Percentiles rank a stretch among this genome's conserved stretches.
Evolutionary conservation across 176 grass and related monocot genomes (phyloP).

Genomic region (Zoysia pacifica): DNA sequence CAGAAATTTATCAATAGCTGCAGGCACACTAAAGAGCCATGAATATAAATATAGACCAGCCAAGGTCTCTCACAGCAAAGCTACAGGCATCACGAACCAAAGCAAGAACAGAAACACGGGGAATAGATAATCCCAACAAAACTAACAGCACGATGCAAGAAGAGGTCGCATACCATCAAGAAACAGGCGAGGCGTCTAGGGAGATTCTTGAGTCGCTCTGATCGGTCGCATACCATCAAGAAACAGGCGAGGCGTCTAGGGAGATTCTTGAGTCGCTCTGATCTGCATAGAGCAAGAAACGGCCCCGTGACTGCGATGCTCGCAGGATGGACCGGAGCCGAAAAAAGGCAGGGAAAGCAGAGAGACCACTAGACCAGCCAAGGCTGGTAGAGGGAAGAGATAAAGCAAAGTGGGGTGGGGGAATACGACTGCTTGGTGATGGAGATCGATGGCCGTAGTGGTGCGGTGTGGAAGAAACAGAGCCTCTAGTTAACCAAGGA

Average conservation of each 20-base stretch:
- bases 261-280: neutral
- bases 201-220: neutral
- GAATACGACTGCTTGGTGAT: slow-evolving; percentile 5
- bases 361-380: slow-evolving; percentile 1
- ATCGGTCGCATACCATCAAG: slow-evolving; percentile 34
- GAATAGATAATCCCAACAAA: neutral
- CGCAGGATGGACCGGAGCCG: neutral
- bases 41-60: neutral
- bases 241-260: neutral
- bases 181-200: neutral
- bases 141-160: neutral
- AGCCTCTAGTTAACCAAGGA: neutral
- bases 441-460: neutral
- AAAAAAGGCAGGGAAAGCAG: neutral
- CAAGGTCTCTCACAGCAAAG: neutral
- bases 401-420: neutral
- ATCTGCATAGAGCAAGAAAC: neutral
- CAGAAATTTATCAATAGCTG: neutral
- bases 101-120: slow-evolving; percentile 14
- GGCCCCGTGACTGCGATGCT: neutral
- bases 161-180: slow-evolving; percentile 32
- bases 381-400: neutral
- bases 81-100: neutral
- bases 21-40: neutral
- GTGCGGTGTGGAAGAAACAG: slow-evolving; percentile 20